A percentile compares a stretch with the other conserved stretches of the same genome.
phyloP scores from a whole-genome alignment of 176 grass and related monocot species.

The Rhynchospora tenuis region DNA sequence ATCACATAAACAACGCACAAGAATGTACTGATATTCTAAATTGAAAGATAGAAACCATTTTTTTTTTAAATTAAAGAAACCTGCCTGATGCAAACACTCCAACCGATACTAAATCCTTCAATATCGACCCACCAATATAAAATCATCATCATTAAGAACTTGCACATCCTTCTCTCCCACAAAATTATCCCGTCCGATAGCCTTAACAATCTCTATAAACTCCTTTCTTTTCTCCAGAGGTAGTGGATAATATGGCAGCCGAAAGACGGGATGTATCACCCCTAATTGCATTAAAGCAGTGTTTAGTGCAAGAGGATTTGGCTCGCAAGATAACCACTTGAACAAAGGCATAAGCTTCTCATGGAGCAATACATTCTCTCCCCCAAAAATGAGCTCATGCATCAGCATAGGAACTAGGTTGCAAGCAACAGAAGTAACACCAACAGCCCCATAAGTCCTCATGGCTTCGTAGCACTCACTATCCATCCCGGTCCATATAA shows the following conservation, averaged over 20 bases:
- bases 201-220: constrained; percentile 63
- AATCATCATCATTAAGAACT: constrained; percentile 69
- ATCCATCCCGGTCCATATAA: constrained; percentile 77
- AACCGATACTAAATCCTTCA: neutral
- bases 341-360: constrained; percentile 63
- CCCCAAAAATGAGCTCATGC: constrained; percentile 54
- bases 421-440: constrained; percentile 69
- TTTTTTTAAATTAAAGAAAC: neutral
- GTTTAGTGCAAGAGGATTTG: constrained; percentile 73
- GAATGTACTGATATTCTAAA: neutral
- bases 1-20: neutral
- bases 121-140: constrained; percentile 46
- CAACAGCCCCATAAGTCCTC: constrained; percentile 55
- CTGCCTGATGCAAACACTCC: neutral
- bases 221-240: constrained; percentile 52
- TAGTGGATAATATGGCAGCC: constrained; percentile 73
- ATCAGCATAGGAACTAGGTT: constrained; percentile 83
- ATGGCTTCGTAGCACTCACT: constrained; percentile 75
- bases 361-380: constrained; percentile 39
- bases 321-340: constrained; percentile 73
- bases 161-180: constrained; percentile 53
- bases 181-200: constrained; percentile 60
- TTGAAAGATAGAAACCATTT: neutral
- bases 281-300: constrained; percentile 83
- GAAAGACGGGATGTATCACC: constrained; percentile 57